Conservation (phyloP, 805 yeast species). For the Nadsonia fulvescens region DNA sequence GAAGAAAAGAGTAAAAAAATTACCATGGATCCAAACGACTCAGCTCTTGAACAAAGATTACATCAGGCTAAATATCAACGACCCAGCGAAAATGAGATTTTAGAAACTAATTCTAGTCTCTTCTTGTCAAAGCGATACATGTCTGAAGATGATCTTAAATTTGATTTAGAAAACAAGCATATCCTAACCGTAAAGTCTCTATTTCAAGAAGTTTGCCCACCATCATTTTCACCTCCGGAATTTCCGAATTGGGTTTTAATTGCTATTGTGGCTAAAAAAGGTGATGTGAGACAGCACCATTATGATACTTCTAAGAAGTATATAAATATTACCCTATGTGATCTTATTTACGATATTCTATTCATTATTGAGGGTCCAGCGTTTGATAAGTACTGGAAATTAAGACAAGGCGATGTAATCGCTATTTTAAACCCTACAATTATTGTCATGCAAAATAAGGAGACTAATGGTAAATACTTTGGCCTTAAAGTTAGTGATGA, state of each 20-base stretch:
- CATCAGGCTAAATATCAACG: too few species aligned
- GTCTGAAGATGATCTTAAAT: conserved; percentile 18
- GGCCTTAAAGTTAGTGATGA: conserved; percentile 36
- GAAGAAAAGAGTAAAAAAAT: too few species aligned
- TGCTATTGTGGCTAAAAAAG: conserved; percentile 49
- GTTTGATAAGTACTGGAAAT: conserved; percentile 52
- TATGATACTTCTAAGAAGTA: conserved; percentile 34
- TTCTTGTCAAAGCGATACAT: conserved; percentile 31
- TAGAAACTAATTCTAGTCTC: conserved; percentile 29
- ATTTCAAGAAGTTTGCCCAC: conserved; percentile 49
- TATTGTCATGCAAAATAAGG: conserved; percentile 14
- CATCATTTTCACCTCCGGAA: conserved; percentile 48
- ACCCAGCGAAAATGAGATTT: too few species aligned
- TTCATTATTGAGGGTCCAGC: conserved; percentile 50
- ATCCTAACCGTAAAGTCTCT: conserved; percentile 39
- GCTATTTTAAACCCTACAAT: conserved; percentile 61
- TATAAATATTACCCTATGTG: conserved; percentile 45
- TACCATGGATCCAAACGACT: too few species aligned
- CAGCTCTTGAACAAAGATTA: too few species aligned
- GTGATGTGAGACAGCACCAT: conserved; percentile 26
- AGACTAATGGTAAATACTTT: conserved; percentile 24
- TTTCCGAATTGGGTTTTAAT: conserved; percentile 63
- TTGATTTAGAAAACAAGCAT: conserved; percentile 30
- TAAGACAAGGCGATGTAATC: conserved; percentile 56
- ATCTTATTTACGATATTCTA: conserved; percentile 42